These are phyloP conservation scores for Coemansia sp. DNA, from an alignment of 192 early-diverging fungal genomes.

Conservation along the genomic window DNA sequence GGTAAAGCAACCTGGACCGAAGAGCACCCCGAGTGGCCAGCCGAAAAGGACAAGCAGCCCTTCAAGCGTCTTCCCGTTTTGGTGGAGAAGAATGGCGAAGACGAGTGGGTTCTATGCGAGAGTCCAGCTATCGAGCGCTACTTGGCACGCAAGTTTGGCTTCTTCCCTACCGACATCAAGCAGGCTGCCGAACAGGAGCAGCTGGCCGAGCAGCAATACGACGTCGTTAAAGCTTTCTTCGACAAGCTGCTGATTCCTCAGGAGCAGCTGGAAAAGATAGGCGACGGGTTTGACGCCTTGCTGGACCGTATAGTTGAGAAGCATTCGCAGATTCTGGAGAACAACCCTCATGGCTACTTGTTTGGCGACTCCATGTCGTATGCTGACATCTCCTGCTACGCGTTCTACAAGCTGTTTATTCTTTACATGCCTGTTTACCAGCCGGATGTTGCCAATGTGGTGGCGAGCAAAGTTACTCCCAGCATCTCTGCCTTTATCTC, in stretches of 20 bases:
- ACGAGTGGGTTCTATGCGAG: conserved; percentile 42
- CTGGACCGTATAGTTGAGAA: conserved; percentile 24
- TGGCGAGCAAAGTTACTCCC: conserved; percentile 13
- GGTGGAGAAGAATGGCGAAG: conserved; percentile 40
- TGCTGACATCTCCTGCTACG: conserved; percentile 39
- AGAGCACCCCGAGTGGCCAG: conserved; percentile 53
- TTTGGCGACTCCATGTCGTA: conserved; percentile 51
- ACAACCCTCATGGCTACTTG: conserved; percentile 55
- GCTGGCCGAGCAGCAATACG: conserved; percentile 20
- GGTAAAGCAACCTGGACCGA: conserved; percentile 40
- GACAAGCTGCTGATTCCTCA: neutral
- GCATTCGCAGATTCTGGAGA: conserved; percentile 33
- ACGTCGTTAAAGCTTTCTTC: conserved; percentile 1
- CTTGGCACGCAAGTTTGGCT: conserved; percentile 45
- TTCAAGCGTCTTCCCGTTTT: conserved; percentile 56
- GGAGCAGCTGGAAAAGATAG: neutral
- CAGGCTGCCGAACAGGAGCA: conserved; percentile 36
- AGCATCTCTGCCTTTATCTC: conserved; percentile 18
- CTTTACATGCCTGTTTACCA: neutral
- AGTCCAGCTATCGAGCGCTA: conserved; percentile 56
- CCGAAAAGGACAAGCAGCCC: conserved; percentile 49
- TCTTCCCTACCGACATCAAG: conserved; percentile 33
- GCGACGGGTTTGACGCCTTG: conserved; percentile 6
- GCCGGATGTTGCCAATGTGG: neutral
- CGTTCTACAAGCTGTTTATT: conserved; percentile 19